These are phyloP conservation scores for Penicillium sp. DNA, from an alignment of 2,329 filamentous ascomycete genomes.

Conservation along the genomic window DNA sequence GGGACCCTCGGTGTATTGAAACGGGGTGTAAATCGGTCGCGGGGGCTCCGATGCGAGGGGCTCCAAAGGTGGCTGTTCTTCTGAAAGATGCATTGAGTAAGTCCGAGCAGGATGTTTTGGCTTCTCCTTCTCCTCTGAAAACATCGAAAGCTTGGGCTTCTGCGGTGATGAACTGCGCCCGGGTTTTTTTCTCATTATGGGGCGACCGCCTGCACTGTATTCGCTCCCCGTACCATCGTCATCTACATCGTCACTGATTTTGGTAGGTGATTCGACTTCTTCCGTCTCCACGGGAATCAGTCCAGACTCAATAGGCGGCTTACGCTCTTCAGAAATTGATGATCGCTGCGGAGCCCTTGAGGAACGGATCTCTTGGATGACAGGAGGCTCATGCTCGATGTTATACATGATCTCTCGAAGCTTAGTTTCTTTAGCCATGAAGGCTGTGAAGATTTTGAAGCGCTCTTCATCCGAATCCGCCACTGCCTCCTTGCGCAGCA, in stretches of 20 bases:
- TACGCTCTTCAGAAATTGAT: slow-evolving; percentile 8
- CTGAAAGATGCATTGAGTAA: slow-evolving; percentile 26
- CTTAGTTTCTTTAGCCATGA: slow-evolving; percentile 49
- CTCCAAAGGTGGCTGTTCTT: slow-evolving; percentile 23
- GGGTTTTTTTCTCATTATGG: slow-evolving; percentile 38
- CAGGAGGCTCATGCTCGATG: slow-evolving; percentile 43
- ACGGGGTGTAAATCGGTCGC: slow-evolving; percentile 46
- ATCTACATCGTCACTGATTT: not conserved
- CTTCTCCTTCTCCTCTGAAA: slow-evolving; percentile 4
- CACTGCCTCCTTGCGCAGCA: slow-evolving; percentile 54
- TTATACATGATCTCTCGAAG: slow-evolving; percentile 51
- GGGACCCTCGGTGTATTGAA: slow-evolving; percentile 45
- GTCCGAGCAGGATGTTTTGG: slow-evolving; percentile 16
- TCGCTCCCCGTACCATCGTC: slow-evolving; percentile 33
- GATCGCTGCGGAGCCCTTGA: slow-evolving; percentile 7
- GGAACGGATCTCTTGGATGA: not conserved
- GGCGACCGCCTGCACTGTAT: slow-evolving; percentile 57
- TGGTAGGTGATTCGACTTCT: slow-evolving; percentile 1
- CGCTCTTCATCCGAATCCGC: slow-evolving; percentile 52
- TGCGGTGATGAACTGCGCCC: slow-evolving; percentile 11
- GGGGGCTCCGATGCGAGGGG: slow-evolving; percentile 40
- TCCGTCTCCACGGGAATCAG: slow-evolving; percentile 37
- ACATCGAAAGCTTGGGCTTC: slow-evolving; percentile 11
- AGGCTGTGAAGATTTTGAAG: slow-evolving; percentile 54
- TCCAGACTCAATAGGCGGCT: slow-evolving; percentile 29